phyloP scores from a whole-genome alignment of 1,284 basidiomycete species.

The Gastroboletus turbinatus region DNA sequence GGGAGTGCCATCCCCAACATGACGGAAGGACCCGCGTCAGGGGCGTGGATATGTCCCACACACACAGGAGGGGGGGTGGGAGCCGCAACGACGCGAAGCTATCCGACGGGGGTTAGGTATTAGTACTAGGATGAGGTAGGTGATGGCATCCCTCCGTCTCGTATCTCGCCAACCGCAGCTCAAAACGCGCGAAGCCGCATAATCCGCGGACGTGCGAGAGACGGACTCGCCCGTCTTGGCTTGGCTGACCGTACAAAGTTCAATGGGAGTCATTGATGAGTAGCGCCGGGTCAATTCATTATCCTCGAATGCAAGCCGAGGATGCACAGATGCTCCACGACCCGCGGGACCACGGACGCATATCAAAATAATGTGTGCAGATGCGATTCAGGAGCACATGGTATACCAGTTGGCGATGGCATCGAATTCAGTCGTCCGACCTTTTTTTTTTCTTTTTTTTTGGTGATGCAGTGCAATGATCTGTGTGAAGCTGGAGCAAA shows the following conservation, averaged over 20 bases:
- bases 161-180: neutral
- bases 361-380: neutral
- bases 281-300: neutral
- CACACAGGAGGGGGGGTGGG: neutral
- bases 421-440: neutral
- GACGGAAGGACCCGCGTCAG: neutral
- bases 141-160: neutral
- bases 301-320: neutral
- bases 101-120: neutral
- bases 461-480: neutral
- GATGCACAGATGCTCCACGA: neutral
- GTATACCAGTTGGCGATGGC: neutral
- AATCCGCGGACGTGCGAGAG: neutral
- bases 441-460: neutral
- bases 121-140: neutral
- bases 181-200: neutral
- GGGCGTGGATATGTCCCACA: neutral
- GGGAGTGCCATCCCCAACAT: neutral
- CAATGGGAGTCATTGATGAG: neutral
- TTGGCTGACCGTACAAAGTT: neutral
- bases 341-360: neutral
- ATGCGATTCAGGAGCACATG: no score
- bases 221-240: neutral
- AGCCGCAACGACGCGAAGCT: neutral
- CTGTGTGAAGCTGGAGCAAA: neutral